These are phyloP conservation scores for Podaxis pistillaris DNA, from an alignment of 768 basidiomycete species.

Conservation along the genomic window DNA sequence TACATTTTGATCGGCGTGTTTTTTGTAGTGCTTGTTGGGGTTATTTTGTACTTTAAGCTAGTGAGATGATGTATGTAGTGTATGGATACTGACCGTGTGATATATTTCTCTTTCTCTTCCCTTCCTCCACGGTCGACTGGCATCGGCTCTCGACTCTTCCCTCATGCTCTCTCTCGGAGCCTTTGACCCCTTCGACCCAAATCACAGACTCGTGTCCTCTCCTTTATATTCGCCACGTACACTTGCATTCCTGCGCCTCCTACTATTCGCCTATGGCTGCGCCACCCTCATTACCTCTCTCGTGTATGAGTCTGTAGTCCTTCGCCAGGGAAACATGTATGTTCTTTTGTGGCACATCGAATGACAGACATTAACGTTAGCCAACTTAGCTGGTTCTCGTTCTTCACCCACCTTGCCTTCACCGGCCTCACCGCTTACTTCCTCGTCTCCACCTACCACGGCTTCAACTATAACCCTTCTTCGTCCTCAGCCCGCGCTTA, in stretches of 20 bases:
- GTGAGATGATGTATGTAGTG: conserved; percentile 20
- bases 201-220: conserved; percentile 2
- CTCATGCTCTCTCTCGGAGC: conserved; percentile 7
- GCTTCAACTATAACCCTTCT: conserved; percentile 23
- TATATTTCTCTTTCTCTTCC: not conserved
- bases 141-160: not conserved
- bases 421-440: conserved; percentile 64
- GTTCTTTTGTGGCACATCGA: not conserved
- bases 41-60: conserved; percentile 68
- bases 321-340: conserved; percentile 12
- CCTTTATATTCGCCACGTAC: not conserved
- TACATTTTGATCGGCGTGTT: conserved; percentile 75
- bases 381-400: conserved; percentile 52
- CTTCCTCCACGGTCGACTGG: no score
- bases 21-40: conserved; percentile 68
- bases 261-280: conserved; percentile 1
- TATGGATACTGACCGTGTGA: not conserved
- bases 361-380: not conserved
- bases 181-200: conserved; percentile 2
- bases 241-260: conserved; percentile 2
- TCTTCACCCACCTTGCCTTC: conserved; percentile 64
- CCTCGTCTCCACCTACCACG: conserved; percentile 58
- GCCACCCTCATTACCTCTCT: conserved; percentile 10
- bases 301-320: conserved; percentile 9
- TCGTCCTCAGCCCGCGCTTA: conserved; percentile 36